Evolutionary conservation across 1,139 yeast genomes (phyloP).

Genomic region (Debaryomyces sp.): DNA sequence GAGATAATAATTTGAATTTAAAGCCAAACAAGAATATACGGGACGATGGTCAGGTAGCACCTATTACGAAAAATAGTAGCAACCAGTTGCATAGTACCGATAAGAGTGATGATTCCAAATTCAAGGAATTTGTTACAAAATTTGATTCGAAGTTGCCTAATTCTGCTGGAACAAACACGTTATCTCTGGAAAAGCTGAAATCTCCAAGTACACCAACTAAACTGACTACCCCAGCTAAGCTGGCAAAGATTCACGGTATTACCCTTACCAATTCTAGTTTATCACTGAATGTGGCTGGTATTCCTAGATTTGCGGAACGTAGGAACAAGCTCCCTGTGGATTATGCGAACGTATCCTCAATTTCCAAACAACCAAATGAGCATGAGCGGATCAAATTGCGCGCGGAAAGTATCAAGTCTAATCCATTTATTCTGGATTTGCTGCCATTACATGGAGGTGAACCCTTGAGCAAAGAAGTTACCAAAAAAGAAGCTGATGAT

Average conservation of each 20-base stretch:
- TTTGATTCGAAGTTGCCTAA: not conserved
- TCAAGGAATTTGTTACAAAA: not conserved
- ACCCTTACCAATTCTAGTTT: not conserved
- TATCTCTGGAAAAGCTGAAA: not conserved
- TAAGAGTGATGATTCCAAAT: not conserved
- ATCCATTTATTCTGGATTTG: not conserved
- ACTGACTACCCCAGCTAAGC: not conserved
- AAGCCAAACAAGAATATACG: not conserved
- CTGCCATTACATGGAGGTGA: not conserved
- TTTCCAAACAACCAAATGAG: not conserved
- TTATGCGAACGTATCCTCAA: not conserved
- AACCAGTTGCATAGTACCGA: not conserved
- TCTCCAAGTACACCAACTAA: not conserved
- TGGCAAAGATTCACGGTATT: not conserved
- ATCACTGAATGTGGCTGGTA: not conserved
- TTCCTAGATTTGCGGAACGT: not conserved
- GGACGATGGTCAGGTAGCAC: not conserved
- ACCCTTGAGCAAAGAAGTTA: not conserved
- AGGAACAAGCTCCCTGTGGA: not conserved
- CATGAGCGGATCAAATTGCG: not conserved
- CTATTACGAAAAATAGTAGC: not conserved
- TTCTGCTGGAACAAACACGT: not conserved
- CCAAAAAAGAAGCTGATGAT: not conserved
- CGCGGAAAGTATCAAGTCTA: not conserved
- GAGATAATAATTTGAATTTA: not conserved